These are phyloP conservation scores for Penicillium sp. DNA, from an alignment of 2,329 filamentous ascomycete species.

Conservation along the genomic window DNA sequence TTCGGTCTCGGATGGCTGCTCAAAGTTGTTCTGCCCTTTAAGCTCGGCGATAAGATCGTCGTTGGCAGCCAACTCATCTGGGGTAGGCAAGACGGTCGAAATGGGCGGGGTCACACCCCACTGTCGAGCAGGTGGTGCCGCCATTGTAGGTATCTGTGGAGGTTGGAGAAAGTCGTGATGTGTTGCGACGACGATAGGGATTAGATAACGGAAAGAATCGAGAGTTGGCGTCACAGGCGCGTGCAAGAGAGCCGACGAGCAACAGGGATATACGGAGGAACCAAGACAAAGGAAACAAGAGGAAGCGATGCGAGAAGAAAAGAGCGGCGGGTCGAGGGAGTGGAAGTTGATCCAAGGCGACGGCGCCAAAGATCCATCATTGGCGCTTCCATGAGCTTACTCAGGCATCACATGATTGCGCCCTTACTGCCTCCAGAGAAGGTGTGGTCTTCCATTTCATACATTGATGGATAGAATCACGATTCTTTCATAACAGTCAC, in stretches of 20 bases:
- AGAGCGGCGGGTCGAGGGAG: slow-evolving; percentile 12
- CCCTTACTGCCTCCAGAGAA: not conserved
- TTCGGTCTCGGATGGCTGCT: slow-evolving; percentile 75
- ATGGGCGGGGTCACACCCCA: slow-evolving; percentile 84
- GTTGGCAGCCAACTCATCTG: slow-evolving; percentile 71
- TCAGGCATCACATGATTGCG: slow-evolving; percentile 19
- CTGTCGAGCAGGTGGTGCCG: slow-evolving; percentile 42
- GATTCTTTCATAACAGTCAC: no score
- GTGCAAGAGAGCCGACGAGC: not conserved
- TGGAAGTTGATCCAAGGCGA: slow-evolving; percentile 5
- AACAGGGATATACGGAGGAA: not conserved
- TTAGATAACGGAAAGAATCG: slow-evolving; percentile 14
- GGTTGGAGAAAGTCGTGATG: not conserved
- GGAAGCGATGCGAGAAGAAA: slow-evolving; percentile 1
- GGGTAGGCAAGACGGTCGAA: slow-evolving; percentile 71
- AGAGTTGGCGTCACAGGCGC: slow-evolving; percentile 7
- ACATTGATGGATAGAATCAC: not conserved
- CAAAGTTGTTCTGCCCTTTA: slow-evolving; percentile 87
- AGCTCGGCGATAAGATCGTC: slow-evolving; percentile 79
- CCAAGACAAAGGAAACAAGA: slow-evolving; percentile 7
- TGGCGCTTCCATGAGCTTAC: slow-evolving; percentile 21
- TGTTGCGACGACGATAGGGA: slow-evolving; percentile 16
- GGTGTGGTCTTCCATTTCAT: no score
- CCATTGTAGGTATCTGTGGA: slow-evolving; percentile 31
- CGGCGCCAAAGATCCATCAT: slow-evolving; percentile 9